Percentiles rank a stretch among this genome's conserved stretches.
phyloP scores from a whole-genome alignment of 768 basidiomycete genomes.

The Psilocybe azurescens region DNA sequence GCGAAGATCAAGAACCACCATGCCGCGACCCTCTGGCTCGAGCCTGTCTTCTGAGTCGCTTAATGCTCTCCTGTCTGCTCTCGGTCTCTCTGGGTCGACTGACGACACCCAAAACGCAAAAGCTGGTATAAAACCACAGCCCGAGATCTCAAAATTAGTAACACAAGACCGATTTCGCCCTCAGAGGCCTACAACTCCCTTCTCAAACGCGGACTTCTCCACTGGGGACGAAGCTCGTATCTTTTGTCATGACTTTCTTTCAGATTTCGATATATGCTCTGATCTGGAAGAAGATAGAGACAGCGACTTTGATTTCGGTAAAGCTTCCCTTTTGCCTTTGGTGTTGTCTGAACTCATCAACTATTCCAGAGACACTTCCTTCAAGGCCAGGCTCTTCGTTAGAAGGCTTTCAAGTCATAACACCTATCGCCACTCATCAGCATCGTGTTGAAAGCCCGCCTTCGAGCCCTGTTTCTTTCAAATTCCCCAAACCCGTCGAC shows the following conservation, averaged over 20 bases:
- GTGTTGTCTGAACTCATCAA: not conserved
- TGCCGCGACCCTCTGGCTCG: slow-evolving; percentile 12
- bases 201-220: not conserved
- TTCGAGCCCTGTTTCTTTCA: slow-evolving; percentile 1
- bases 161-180: slow-evolving; percentile 4
- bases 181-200: slow-evolving; percentile 3
- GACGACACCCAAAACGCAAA: not conserved
- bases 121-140: not conserved
- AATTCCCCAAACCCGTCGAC: slow-evolving; percentile 11
- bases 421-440: not conserved
- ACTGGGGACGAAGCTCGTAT: slow-evolving; percentile 15
- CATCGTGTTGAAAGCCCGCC: not conserved
- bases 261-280: slow-evolving; percentile 16
- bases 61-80: slow-evolving; percentile 16
- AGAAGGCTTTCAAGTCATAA: slow-evolving; percentile 16
- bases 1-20: slow-evolving; percentile 5
- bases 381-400: slow-evolving; percentile 22
- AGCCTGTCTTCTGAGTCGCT: slow-evolving; percentile 17
- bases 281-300: slow-evolving; percentile 16
- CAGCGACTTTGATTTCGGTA: slow-evolving; percentile 9
- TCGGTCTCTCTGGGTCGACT: slow-evolving; percentile 14
- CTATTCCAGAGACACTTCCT: slow-evolving; percentile 17
- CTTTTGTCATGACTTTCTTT: slow-evolving; percentile 17
- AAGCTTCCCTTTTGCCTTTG: not conserved
- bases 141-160: not conserved